Conservation (phyloP, 352 stramenopile species). For the Peronospora farinosa region DNA sequence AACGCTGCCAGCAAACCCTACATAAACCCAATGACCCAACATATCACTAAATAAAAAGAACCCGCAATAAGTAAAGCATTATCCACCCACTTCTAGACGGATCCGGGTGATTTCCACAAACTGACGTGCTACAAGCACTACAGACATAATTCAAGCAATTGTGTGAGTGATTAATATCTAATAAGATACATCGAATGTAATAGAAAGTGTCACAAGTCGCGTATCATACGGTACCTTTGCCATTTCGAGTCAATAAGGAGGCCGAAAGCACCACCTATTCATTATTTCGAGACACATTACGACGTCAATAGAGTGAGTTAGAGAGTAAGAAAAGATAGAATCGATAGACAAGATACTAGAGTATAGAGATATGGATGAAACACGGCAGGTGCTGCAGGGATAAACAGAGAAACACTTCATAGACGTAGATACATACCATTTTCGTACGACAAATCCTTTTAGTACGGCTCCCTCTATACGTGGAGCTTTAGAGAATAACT, state of each 20-base stretch:
- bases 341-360: slow-evolving; percentile 1
- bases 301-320: slow-evolving; percentile 19
- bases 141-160: slow-evolving; percentile 9
- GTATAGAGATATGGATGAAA: background rate
- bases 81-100: slow-evolving; percentile 86
- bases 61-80: background rate
- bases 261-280: slow-evolving; percentile 93
- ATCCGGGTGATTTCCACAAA: slow-evolving; percentile 99
- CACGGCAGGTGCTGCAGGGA: background rate
- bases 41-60: background rate
- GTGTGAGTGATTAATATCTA: slow-evolving; percentile 4
- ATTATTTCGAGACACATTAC: slow-evolving; percentile 7
- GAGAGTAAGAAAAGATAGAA: background rate
- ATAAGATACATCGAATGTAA: background rate
- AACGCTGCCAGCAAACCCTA: slow-evolving; percentile 96
- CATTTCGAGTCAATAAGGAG: slow-evolving; percentile 91
- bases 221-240: slow-evolving; percentile 74
- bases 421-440: slow-evolving; percentile 21
- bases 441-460: slow-evolving; percentile 28
- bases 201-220: background rate
- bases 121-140: slow-evolving; percentile 94
- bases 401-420: background rate
- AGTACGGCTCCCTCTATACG: slow-evolving; percentile 19
- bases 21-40: background rate
- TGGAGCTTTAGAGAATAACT: slow-evolving; percentile 20